Base-by-base conservation (phyloP, 139 green algal species). In the Coelastrella sp. region DNA sequence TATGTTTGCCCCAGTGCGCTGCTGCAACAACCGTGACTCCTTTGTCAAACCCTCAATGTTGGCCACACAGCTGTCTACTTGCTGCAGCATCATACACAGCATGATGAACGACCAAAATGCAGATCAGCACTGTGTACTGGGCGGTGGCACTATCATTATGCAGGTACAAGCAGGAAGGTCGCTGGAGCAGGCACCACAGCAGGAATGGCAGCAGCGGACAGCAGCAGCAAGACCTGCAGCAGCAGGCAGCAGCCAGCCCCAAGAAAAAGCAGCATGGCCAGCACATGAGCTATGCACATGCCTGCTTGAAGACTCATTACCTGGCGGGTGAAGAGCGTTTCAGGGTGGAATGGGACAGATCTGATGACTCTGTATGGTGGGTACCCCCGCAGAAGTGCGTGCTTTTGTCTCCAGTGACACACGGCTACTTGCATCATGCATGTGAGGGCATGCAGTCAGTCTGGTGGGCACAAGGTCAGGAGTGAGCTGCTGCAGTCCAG, bases 291-390 rank as follows among this genome's bases (percentile, higher is more conserved):
- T 94, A 94, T 85, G 95, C 92, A 5, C 92, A 95, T 11, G 93
- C 89, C 35, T 96, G 93, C 74, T 58, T 96, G 61, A 35, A 91
- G 14, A 93, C 93, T 0, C 95, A 97, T 87, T 81, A 92, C 82
- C 90, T 97, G 11, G 91, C 93, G 4, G 95, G 95, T 5, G 95
- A 97, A 91, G 95, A 97, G 92, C 81, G 92, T 0, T 97, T 97
- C 81, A 70, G 86, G 7, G 78, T 97, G 25, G 94, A 97, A 73
- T 96, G 94, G 93, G 72, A 91, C 24, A 59, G 74, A 8, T 72
- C 15, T 17, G 87, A 91, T 82, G 93, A 96, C 79, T 93, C 87
- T 15, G 95, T 97, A 0, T 97, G 94, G 94, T 97, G 84, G 92
- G 94, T 6, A 24, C 8, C 20, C 8, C 25, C 7, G 9, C 63